Base-by-base conservation (phyloP, 139 green algal species). In the Volvox reticuliferus region DNA sequence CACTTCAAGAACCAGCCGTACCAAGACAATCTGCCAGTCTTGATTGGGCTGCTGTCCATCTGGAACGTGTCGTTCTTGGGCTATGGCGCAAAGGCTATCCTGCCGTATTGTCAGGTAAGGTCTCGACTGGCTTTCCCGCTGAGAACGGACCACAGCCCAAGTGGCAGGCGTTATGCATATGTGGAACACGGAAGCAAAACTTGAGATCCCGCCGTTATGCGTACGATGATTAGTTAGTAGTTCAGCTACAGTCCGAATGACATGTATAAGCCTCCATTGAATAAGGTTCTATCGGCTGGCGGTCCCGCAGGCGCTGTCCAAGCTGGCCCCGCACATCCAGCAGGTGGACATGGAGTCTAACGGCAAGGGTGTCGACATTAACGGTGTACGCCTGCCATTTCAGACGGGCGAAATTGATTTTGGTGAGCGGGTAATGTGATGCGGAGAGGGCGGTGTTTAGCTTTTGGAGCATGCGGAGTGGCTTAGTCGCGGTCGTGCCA, bases 11-110 rank as follows among this genome's bases (percentile, higher is more conserved):
- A 93, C 88, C 92, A 92, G 67, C 96, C 97, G 1, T 97, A 99
- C 80, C 95, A 98, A 79, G 65, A 96, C 65, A 99, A 99, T 96
- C 93, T 99, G 89, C 98, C 98, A 21, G 97, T 99, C 30, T 94
- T 99, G 77, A 94, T 99, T 91, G 98, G 98, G n/a, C 95, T 99
- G 82, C 85, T 97, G 55, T 96, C 94, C 88, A 83, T 99, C 13
- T 99, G 98, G 98, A 99, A 99, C 95, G 94, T 97, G 79, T 98
- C 95, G 36, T 99, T 99, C 97, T 92, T 99, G 86, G 96, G 95
- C 28, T 98, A 98, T 94, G 91, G 96, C 71, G 96, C 97, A 37
- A 93, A 95, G 63, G 98, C 98, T 73, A 99, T 99, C 94, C 96
- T 99, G 88, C 98, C 98, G 44, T 99, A 99, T 97, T 98, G 95